Evolutionary conservation across 305 asterid species (phyloP).

Genomic region (Fraxinus ornus): DNA sequence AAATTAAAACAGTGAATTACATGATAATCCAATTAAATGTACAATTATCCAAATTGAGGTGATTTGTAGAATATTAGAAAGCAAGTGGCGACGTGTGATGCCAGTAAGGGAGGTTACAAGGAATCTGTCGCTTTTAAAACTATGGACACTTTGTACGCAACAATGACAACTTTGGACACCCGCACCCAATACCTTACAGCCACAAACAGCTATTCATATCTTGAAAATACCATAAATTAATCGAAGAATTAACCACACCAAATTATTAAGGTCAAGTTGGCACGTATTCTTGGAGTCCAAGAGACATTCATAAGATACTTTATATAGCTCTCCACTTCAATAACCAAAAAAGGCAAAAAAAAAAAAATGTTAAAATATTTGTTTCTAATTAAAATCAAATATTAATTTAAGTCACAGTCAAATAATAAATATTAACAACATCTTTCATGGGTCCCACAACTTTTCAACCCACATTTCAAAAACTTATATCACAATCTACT

Average conservation of each 20-base stretch:
- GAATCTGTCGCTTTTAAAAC: conserved; percentile 25
- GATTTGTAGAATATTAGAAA: not conserved
- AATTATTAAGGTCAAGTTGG: not conserved
- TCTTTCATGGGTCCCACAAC: too few relatives aligned
- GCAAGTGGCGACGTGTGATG: conserved; percentile 41
- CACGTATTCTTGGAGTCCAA: not conserved
- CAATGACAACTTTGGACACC: conserved; percentile 19
- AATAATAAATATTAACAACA: too few relatives aligned
- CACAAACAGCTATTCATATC: not conserved
- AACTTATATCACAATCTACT: too few relatives aligned
- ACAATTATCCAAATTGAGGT: not conserved
- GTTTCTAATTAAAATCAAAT: too few relatives aligned
- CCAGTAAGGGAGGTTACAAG: conserved; percentile 4
- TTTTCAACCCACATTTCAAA: too few relatives aligned
- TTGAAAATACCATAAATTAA: too few relatives aligned
- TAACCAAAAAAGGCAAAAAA: too few relatives aligned
- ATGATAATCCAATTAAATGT: not conserved
- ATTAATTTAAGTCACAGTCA: too few relatives aligned
- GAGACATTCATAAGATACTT: too few relatives aligned
- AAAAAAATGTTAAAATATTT: too few relatives aligned
- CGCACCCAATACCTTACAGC: not conserved
- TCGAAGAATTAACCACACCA: too few relatives aligned
- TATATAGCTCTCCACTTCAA: too few relatives aligned
- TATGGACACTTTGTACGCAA: conserved; percentile 28
- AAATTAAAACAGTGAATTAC: not conserved